Evolutionary conservation across 2,329 filamentous ascomycete genomes (phyloP), one percentile per base, ranked within the genome.

Genomic region (Curvularia sp.): DNA sequence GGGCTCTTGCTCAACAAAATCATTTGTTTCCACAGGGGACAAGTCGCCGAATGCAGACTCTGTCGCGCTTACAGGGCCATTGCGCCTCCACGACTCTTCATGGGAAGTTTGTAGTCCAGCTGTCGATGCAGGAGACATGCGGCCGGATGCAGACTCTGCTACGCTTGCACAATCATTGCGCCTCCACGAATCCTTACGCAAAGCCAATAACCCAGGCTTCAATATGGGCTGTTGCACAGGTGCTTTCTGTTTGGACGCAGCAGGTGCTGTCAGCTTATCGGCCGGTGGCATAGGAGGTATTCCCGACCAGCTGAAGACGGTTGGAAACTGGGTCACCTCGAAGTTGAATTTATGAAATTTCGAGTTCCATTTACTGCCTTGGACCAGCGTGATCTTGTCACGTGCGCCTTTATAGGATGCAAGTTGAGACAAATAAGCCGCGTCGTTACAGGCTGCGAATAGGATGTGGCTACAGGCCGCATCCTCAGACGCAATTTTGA

Each of bases 401-500:
- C 74, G 71, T 56, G 80, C 79, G 42, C 81, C 81, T 42, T 75
- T 77, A 65, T 84, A 83, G 7, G 83, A 82, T 5, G 80, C 82
- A 25, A 89, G 76, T 47, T 87, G 80, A 7, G 83, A 81, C 45
- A 87, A 74, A 68, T 88, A 87, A 49, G 83, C 82, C 23, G 79
- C 79, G 64, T 89, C 84, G 63, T 88, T 86, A 65, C 86, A 89
- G 38, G 82, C 86, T 5, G 85, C 87, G 56, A 87, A 85, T 67
- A 84, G 85, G 34, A 89, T 86, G 68, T 88, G 86, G 64, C 84
- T 86, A 77, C 87, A 89, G 66, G 87, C 84, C 3, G 80, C 75
- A 64, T 47, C 43, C 13, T 47, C 27, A 18, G 43, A 30, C 9
- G 43, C 43, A 30, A 47, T 32, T 27, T 47, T 47, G 43, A 47